Evolutionary conservation across 2,329 filamentous ascomycete species (phyloP), one percentile per base, ranked within the genome.

Genomic region (Hymenoscyphus fraxineus): DNA sequence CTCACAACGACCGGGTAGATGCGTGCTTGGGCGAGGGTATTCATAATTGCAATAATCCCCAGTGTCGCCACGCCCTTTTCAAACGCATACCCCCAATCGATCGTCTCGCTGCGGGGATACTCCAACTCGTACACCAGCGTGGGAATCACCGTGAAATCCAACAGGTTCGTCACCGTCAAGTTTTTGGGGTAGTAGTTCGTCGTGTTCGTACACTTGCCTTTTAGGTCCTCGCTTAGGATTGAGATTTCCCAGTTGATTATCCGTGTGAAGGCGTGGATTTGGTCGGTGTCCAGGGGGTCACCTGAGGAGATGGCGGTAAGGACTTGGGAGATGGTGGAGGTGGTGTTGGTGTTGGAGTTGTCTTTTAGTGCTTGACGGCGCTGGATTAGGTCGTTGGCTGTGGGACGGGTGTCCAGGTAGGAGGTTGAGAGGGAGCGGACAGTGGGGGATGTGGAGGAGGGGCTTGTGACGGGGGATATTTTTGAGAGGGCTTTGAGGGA

Each of bases 61-160:
- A 93, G 84, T 16, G 87, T 88, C 1, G 90, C 90, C 0, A 82
- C 80, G 1, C 82, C 78, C 75, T 93, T 93, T 75, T 93, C 90
- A 6, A 83, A 81, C 3, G 92, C 88, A 72, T 93, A 93, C 68
- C 79, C 80, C 89, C 89, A 92, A 76, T 90, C 87, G 68, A 91
- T 89, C 4, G 76, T 80, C 19, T 90, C 84, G 55, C 84, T 82
- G n/a, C 89, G 83, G 1, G 91, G 90, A 71, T 93, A 93, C 71
- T 91, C 87, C 56, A 91, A 82, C 74, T 94, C 91, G 74, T 93
- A 94, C 15, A 93, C 88, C 4, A 93, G 78, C 0, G 90, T 93
- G 3, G 91, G 91, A 10, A 93, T 80, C 55, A 87, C 83, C 59
- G 90, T 87, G 81, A 89, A 94, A 73, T 91, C 88, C 72, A 86